Evolutionary conservation across 108 stramenopile species (phyloP), one percentile per base, ranked within the genome.

Genomic region (Nitzschia sp.): DNA sequence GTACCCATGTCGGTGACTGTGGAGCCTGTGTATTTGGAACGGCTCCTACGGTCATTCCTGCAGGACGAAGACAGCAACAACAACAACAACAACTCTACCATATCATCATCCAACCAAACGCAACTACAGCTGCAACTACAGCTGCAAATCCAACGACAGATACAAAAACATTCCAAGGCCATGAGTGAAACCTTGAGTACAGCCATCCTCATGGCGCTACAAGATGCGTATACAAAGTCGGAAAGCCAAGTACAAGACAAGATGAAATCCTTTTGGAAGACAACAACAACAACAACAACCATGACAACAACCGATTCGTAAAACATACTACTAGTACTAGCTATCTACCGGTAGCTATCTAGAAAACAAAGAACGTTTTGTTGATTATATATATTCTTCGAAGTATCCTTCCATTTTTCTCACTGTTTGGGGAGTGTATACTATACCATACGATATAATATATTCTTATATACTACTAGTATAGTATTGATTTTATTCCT

Each of bases 151-250:
- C 29, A 34, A 34, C 29, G 5, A 34, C 29, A 34, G 5, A 5
- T 3, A 34, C 29, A 34, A 34, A 1, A 34, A 34, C 15, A 15
- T 34, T 19, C 2, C 12, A 48, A 69, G 25, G 38, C 10, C 0
- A 57, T 43, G 2, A 17, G 39, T 40, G 63, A 48, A 8, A 72
- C 69, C 9, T 43, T 84, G 54, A 66, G 26, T 34, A 53, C 48
- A 11, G 69, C 73, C 7, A 48, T 81, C 2, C 63, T 64, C n/a
- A 5, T 20, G 34, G 83, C 83, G 0, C 72, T 85, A 74, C 53
- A 75, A 69, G 83, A 81, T 51, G 83, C 74, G 1, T 65, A 85
- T 42, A 12, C 12, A 20, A 85, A 81, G 62, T 75, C 77, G 0
- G 21, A 53, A 15, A 29, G 58, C 14, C 48, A 68, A 56, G 71